Evolutionary conservation across 805 yeast species (phyloP), one percentile per base, ranked within the genome.

Genomic region (Schwanniomyces pseudopolymorphus): DNA sequence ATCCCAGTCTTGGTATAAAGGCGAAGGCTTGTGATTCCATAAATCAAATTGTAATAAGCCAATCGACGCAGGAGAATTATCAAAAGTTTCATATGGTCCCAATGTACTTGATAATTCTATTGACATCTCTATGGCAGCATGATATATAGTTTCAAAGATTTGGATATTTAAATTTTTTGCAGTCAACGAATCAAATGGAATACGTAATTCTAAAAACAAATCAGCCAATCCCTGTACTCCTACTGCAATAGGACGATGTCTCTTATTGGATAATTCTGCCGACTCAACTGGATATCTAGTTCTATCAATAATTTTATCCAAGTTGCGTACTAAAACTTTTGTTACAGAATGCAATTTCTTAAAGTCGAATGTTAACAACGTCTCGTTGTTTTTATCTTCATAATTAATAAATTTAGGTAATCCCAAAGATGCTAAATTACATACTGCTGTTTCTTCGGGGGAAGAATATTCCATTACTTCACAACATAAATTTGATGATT

Each of bases 221-320:
- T 92, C 98, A 24, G 98, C 97, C 45, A 92, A 75, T 48, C 99
- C 99, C 67, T 92, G 97, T n/a, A 92, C 97, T 55, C 99, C 99
- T 19, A 92, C 69, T n/a, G 97, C 97, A 58, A 92, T 81, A 17
- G 99, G 98, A 57, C 99, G 78, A 66, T 92, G 86, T 60, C 82
- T 83, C 75, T 80, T 70, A 67, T 94, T 92, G 14, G 97, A 88
- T 39, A 51, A 60, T 58, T 76, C 77, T 4, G 98, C 92, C 53
- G 81, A 86, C 44, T 77, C 80, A 20, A 88, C 84, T 4, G 99
- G 98, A 64, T 92, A 92, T 62, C 72, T 76, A 61, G 90, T 88
- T 52, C 85, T 80, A 71, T 92, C 97, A 48, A 92, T 92, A 49
- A 92, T 79, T 60, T 71, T 78, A 74, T 92, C 85, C 66, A 92